Conservation (phyloP, 2,329 filamentous ascomycete genomes). For the Phyllosticta citribraziliensis region DNA sequence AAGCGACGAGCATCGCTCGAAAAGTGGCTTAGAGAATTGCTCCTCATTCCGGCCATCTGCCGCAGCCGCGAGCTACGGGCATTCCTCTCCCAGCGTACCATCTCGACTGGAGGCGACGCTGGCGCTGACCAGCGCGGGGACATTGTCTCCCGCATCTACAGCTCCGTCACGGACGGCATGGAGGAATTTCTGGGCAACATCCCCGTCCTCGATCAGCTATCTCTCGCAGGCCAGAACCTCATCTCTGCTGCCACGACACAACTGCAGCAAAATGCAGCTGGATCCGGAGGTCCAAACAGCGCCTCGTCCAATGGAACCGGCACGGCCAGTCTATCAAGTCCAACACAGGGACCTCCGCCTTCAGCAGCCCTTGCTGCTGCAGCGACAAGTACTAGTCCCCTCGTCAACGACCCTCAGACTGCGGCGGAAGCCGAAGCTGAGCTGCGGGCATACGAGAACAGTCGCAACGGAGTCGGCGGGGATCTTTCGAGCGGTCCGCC, state of each 20-base stretch:
- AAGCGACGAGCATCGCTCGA: slow-evolving; percentile 79
- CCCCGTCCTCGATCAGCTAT: slow-evolving; percentile 88
- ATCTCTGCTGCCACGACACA: slow-evolving; percentile 60
- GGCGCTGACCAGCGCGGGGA: slow-evolving; percentile 60
- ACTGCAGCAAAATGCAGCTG: slow-evolving; percentile 22
- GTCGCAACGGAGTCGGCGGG: slow-evolving; percentile 14
- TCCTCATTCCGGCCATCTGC: slow-evolving; percentile 85
- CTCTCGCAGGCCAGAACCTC: slow-evolving; percentile 82
- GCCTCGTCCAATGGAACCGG: slow-evolving; percentile 21
- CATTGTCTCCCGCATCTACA: slow-evolving; percentile 90
- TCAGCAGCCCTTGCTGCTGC: slow-evolving; percentile 5
- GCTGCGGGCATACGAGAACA: slow-evolving; percentile 78
- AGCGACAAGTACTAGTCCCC: slow-evolving; percentile 36
- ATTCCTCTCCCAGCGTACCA: slow-evolving; percentile 80
- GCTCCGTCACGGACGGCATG: slow-evolving; percentile 94
- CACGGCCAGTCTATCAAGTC: background rate
- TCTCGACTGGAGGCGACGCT: slow-evolving; percentile 55
- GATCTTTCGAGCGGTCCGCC: slow-evolving; percentile 68
- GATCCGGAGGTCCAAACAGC: slow-evolving; percentile 13
- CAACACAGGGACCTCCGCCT: background rate
- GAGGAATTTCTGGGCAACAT: slow-evolving; percentile 96
- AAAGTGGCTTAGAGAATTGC: slow-evolving; percentile 64
- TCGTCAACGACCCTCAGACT: slow-evolving; percentile 40
- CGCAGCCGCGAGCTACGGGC: slow-evolving; percentile 84
- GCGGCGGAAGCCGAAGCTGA: slow-evolving; percentile 82